Evolutionary conservation across 2,329 filamentous ascomycete genomes (phyloP).

Genomic region (Cryphonectria naterciae): DNA sequence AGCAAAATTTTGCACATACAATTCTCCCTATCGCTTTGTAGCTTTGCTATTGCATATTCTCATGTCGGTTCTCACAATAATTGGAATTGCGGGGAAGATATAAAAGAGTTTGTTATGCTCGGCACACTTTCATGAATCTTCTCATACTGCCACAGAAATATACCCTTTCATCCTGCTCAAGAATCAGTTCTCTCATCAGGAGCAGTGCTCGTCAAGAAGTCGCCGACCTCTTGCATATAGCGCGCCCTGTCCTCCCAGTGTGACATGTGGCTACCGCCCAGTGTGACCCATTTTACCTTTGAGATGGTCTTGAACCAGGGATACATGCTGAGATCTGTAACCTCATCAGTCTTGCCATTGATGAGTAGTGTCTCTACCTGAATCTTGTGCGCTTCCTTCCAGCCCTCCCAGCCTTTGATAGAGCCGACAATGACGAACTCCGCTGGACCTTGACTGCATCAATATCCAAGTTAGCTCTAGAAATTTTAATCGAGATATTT

Average conservation of each 20-base stretch:
- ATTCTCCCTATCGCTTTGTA: too few species aligned
- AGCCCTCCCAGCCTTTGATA: conserved; percentile 35
- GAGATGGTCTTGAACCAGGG: conserved; percentile 35
- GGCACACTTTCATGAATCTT: too few species aligned
- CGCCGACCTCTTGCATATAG: conserved; percentile 31
- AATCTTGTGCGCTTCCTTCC: conserved; percentile 33
- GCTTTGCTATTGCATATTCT: too few species aligned
- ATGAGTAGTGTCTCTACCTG: conserved; percentile 29
- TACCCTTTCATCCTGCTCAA: conserved; percentile 13
- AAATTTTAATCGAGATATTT: neutral
- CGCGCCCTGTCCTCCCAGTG: conserved; percentile 35
- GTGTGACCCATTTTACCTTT: conserved; percentile 36
- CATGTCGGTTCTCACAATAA: too few species aligned
- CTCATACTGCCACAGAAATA: too few species aligned
- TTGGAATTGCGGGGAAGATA: too few species aligned
- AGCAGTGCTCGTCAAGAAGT: conserved; percentile 14
- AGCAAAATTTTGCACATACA: too few species aligned
- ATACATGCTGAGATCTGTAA: conserved; percentile 32
- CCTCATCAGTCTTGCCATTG: conserved; percentile 35
- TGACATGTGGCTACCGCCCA: conserved; percentile 34
- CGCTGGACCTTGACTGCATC: conserved; percentile 35
- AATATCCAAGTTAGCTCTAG: neutral
- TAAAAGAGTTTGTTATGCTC: too few species aligned
- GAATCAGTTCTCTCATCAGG: conserved; percentile 9
- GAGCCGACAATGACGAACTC: conserved; percentile 35